Percentiles rank a stretch among this genome's conserved stretches.
Conservation (phyloP, 31 red algal species). For the Porphyra umbilicalis region DNA sequence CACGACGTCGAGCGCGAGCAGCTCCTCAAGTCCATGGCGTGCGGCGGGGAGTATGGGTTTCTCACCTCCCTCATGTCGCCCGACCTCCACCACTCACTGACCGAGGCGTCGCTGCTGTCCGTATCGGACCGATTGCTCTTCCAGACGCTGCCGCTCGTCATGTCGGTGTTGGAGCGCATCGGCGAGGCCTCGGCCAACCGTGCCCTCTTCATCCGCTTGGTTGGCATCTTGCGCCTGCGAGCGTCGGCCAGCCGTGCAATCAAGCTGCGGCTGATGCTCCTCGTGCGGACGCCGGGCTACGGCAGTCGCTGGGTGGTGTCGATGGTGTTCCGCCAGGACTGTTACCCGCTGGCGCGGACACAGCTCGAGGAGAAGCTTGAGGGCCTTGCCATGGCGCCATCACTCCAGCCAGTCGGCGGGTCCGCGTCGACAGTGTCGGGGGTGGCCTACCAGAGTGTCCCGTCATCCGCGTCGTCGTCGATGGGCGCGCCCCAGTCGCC, state of each 20-base stretch:
- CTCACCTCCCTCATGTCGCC: conserved; percentile 44
- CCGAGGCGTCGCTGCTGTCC: conserved; percentile 31
- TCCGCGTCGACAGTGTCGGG: neutral
- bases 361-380: neutral
- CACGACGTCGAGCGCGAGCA: neutral
- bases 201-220: conserved; percentile 24
- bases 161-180: conserved; percentile 47
- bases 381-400: neutral
- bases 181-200: conserved; percentile 31
- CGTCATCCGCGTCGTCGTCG: neutral
- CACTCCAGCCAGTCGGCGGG: neutral
- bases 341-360: conserved; percentile 17
- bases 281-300: conserved; percentile 46
- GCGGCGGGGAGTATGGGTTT: neutral
- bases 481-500: too few relatives aligned
- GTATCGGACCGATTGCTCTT: conserved; percentile 49
- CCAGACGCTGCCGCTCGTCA: conserved; percentile 54
- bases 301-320: conserved; percentile 45
- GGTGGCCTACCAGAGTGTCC: neutral
- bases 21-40: neutral
- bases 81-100: conserved; percentile 57
- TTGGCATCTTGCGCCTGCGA: conserved; percentile 40
- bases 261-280: conserved; percentile 64
- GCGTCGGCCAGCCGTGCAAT: conserved; percentile 57
- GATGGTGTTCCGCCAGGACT: conserved; percentile 57